Conservation (phyloP, 345 rosid genomes). For the Citrus hindsii region DNA sequence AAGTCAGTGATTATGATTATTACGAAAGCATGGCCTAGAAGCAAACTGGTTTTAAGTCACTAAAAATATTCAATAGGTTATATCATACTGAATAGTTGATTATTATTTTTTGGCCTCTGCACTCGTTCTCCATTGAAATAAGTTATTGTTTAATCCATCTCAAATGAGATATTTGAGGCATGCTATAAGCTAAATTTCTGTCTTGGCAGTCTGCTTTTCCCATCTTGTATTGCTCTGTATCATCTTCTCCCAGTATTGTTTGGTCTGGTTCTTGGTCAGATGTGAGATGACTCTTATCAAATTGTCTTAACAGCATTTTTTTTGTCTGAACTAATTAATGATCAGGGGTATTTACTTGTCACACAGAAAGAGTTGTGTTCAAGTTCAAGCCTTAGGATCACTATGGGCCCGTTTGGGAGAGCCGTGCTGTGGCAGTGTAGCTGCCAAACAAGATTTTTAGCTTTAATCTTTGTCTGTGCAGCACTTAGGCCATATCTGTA, state of each 20-base stretch:
- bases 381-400: neutral
- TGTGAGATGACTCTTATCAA: neutral
- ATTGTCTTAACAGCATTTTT: too few relatives aligned
- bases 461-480: too few relatives aligned
- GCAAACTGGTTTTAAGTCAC: neutral
- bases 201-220: neutral
- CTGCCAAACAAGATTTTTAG: too few relatives aligned
- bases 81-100: neutral
- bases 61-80: neutral
- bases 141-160: neutral
- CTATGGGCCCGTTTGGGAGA: too few relatives aligned
- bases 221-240: neutral
- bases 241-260: neutral
- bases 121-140: neutral
- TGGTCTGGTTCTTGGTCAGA: neutral
- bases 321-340: too few relatives aligned
- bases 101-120: neutral
- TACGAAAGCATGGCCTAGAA: slow-evolving; percentile 4
- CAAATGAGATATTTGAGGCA: neutral
- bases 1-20: neutral
- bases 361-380: neutral
- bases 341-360: neutral
- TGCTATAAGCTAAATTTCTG: neutral
- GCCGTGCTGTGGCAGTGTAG: too few relatives aligned
- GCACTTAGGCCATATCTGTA: neutral